Percentiles rank a stretch among this genome's conserved stretches.
These are phyloP conservation scores for Emericellopsis atlantica DNA, from an alignment of 2,329 filamentous ascomycete genomes.

Conservation along the genomic window DNA sequence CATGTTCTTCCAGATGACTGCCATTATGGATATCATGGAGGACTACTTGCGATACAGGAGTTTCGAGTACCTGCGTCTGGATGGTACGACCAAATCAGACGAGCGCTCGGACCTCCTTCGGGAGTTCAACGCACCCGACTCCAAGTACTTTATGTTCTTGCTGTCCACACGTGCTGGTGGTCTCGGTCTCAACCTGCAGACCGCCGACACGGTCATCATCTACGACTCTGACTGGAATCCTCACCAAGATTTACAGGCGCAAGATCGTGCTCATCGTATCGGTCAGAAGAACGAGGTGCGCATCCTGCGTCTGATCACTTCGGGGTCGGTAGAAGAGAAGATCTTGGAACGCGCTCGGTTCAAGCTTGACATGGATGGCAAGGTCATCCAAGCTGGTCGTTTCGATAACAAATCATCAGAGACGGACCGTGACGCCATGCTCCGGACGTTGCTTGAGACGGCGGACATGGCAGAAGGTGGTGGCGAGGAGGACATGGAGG, in stretches of 20 bases:
- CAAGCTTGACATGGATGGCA: slow-evolving; percentile 99
- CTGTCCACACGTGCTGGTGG: slow-evolving; percentile 98
- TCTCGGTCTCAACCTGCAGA: slow-evolving; percentile 92
- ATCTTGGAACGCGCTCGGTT: slow-evolving; percentile 93
- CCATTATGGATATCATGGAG: slow-evolving; percentile 99
- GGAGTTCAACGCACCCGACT: slow-evolving; percentile 80
- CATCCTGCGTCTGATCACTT: slow-evolving; percentile 89
- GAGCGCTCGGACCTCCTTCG: slow-evolving; percentile 85
- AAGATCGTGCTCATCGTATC: slow-evolving; percentile 99
- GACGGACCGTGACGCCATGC: slow-evolving; percentile 93
- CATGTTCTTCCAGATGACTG: slow-evolving; percentile 99
- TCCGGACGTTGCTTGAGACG: slow-evolving; percentile 83
- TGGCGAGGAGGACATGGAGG: slow-evolving; percentile 95
- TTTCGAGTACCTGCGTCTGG: slow-evolving; percentile 78
- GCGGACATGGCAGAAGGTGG: slow-evolving; percentile 54
- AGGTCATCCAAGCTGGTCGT: slow-evolving; percentile 97
- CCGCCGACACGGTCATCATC: slow-evolving; percentile 97
- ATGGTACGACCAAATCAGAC: slow-evolving; percentile 95
- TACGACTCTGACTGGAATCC: slow-evolving; percentile 99
- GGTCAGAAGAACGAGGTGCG: slow-evolving; percentile 99
- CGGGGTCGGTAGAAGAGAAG: slow-evolving; percentile 96
- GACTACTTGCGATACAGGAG: slow-evolving; percentile 82
- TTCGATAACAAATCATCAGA: slow-evolving; percentile 99
- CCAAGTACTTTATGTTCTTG: slow-evolving; percentile 94
- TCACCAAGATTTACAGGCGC: slow-evolving; percentile 96